Conservation (phyloP, 148 eudicot species). For the Pharnaceum exiguum region DNA sequence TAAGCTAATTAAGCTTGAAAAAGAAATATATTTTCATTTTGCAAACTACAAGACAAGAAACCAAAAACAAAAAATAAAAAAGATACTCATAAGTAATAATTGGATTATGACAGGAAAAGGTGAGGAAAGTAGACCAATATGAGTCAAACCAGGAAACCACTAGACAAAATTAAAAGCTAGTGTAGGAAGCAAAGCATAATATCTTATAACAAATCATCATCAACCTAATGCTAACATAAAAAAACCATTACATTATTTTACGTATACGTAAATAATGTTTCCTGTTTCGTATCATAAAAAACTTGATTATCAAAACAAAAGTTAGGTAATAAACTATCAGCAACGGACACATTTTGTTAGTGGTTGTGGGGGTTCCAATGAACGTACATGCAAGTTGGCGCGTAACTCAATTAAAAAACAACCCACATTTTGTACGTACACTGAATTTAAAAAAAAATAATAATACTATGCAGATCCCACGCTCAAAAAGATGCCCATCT, state of each 20-base stretch:
- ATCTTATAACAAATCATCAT: not conserved
- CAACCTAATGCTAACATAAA: not conserved
- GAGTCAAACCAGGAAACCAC: not conserved
- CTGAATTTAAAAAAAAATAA: not conserved
- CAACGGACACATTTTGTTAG: not conserved
- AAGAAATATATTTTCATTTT: no score
- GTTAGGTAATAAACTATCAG: not conserved
- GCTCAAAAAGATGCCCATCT: conserved; percentile 30
- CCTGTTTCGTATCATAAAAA: no score
- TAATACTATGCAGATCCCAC: conserved; percentile 23
- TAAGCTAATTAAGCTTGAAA: no score
- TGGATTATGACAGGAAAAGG: not conserved
- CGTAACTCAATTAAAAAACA: conserved; percentile 12
- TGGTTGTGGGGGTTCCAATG: not conserved
- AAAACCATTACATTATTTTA: no score
- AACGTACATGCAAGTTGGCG: conserved; percentile 9
- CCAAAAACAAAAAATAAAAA: no score
- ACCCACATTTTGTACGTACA: not conserved
- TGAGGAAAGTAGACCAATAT: not conserved
- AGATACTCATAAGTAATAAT: no score
- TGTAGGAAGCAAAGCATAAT: not conserved
- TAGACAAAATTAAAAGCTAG: no score
- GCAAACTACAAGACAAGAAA: no score
- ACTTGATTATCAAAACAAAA: no score
- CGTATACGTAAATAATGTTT: no score